Evolutionary conservation across 495 filamentous ascomycete species (phyloP).

Genomic region (Hypoxylon fuscum): DNA sequence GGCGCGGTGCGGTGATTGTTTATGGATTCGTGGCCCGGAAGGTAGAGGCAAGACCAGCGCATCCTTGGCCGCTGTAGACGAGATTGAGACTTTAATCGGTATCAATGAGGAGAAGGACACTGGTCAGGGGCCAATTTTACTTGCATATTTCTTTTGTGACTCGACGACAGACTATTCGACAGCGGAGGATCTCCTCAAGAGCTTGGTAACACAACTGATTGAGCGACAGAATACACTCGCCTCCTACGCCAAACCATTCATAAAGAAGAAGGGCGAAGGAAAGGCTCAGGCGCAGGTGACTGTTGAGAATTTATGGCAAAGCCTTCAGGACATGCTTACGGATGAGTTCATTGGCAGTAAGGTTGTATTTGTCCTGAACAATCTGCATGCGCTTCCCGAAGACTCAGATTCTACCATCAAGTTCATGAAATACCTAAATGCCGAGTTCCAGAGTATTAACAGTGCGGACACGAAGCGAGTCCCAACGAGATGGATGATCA

Average conservation of each 20-base stretch:
- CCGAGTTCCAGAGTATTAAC: slow-evolving; percentile 34
- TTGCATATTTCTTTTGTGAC: slow-evolving; percentile 54
- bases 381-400: slow-evolving; percentile 48
- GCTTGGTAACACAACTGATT: slow-evolving; percentile 47
- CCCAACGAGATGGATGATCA: slow-evolving; percentile 45
- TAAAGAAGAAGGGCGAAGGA: slow-evolving; percentile 41
- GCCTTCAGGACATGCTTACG: slow-evolving; percentile 47
- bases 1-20: slow-evolving; percentile 27
- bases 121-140: slow-evolving; percentile 36
- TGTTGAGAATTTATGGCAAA: slow-evolving; percentile 50
- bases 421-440: slow-evolving; percentile 42
- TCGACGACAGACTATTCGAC: slow-evolving; percentile 40
- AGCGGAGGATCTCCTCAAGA: slow-evolving; percentile 52
- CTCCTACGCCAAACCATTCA: slow-evolving; percentile 46
- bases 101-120: slow-evolving; percentile 28
- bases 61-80: slow-evolving; percentile 43
- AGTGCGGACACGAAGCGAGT: slow-evolving; percentile 27
- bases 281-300: slow-evolving; percentile 31
- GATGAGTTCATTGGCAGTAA: slow-evolving; percentile 45
- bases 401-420: slow-evolving; percentile 50
- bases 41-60: slow-evolving; percentile 50
- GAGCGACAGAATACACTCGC: slow-evolving; percentile 46
- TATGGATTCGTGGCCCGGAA: slow-evolving; percentile 51
- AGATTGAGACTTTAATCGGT: slow-evolving; percentile 38
- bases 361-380: slow-evolving; percentile 51